These are phyloP conservation scores for Pythium pyrilobum DNA, from an alignment of 352 stramenopile species.

Conservation along the genomic window DNA sequence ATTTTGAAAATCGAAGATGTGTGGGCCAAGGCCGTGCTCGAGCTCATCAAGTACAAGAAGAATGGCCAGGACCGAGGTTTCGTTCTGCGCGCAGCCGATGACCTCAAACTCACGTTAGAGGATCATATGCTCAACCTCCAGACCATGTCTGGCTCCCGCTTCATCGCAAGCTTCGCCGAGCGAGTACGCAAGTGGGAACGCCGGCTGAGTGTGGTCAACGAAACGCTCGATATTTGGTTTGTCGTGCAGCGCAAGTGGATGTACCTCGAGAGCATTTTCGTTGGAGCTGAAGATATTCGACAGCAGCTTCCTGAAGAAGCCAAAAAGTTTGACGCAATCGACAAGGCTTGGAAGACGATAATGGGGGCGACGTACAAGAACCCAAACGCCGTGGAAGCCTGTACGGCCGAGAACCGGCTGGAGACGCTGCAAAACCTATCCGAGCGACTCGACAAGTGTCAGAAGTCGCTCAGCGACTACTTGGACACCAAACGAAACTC, in stretches of 20 bases:
- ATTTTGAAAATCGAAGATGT: conserved; percentile 89
- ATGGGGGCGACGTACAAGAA: conserved; percentile 91
- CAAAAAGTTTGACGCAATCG: conserved; percentile 92
- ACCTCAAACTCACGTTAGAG: conserved; percentile 79
- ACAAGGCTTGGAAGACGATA: conserved; percentile 92
- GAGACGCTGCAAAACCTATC: conserved; percentile 86
- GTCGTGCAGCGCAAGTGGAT: conserved; percentile 94
- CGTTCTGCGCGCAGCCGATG: conserved; percentile 77
- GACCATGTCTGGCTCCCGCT: conserved; percentile 89
- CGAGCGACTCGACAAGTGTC: conserved; percentile 87
- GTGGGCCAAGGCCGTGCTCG: conserved; percentile 88
- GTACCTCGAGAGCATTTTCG: conserved; percentile 94
- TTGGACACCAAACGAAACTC: conserved; percentile 89
- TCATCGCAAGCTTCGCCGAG: conserved; percentile 88
- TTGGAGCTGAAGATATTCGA: conserved; percentile 91
- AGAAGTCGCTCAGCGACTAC: conserved; percentile 89
- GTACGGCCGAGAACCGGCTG: conserved; percentile 82
- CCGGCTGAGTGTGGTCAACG: conserved; percentile 85
- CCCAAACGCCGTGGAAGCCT: conserved; percentile 88
- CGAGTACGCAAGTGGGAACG: conserved; percentile 91
- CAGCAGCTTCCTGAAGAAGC: conserved; percentile 91
- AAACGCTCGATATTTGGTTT: conserved; percentile 92
- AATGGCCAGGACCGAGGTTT: conserved; percentile 83
- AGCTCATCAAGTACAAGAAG: conserved; percentile 92
- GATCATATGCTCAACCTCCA: conserved; percentile 88